Evolutionary conservation across 441 rosid genomes (phyloP), one percentile per base, ranked within the genome.

Genomic region (Eruca vesicaria): DNA sequence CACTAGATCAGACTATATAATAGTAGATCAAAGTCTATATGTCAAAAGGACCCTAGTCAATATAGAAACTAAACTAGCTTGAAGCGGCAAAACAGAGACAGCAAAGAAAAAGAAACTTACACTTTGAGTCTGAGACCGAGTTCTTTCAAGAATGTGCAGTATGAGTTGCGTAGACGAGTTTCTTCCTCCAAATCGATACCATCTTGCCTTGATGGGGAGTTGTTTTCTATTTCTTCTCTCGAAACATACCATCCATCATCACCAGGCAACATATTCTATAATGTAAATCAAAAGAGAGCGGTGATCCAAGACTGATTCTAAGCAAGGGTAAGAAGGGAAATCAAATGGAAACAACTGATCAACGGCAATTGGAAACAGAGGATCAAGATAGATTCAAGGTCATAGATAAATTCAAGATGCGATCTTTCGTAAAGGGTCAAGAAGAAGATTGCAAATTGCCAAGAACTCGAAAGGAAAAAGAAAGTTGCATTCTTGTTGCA

Each of bases 111-210:
- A 38, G 45, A 23, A 59, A 78, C 83, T 77, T 81, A 92, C 97
- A 89, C 91, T 89, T 86, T 86, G 29, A 92, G 84, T 69, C 86
- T 78, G 88, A 86, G 84, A 74, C 97, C 97, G 63, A 92, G 82
- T 76, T 86, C 88, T 71, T 86, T 93, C 78, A 92, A 74, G 81
- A 83, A 90, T 8, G 93, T 86, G 64, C 94, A 90, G 74, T 92
- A 92, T 6, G 92, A 87, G 72, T 87, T 90, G 80, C 96, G 89
- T 18, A 92, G 72, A 74, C 85, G 86, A 0, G 88, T 87, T 83
- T 92, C 96, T 78, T 85, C 84, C 82, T 87, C 85, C 78, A 87
- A 82, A 81, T 87, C 88, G 29, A 92, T 86, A 26, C 89, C 89
- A 81, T 92, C 97, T 71, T 66, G 77, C 76, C 88, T 86, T 9